Base-by-base conservation (phyloP, 345 rosid species). In the Carallia brachiata region DNA sequence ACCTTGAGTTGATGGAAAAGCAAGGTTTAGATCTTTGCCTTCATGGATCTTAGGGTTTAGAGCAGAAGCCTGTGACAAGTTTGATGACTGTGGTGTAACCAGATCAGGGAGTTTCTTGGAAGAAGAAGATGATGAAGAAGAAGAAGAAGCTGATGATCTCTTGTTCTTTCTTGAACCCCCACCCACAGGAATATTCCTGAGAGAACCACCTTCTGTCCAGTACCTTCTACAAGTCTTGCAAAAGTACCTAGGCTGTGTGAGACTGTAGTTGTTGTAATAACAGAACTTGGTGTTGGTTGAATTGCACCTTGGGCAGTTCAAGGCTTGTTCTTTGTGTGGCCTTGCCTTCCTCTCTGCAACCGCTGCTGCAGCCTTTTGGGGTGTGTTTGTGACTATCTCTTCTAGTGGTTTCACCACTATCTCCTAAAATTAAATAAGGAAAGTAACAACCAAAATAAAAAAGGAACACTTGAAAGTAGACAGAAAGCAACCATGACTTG, bases 391-490 rank as follows among this genome's bases (percentile, higher is more conserved):
- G 47, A 88, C 88, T 73, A 92, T 88, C 68, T 88, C 97, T 66
- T 95, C 97, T 61, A 90, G 76, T 9, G 98, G 96, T 68, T 92
- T 95, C 89, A 88, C 96, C 80, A 89, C 90, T 67, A 86, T 85
- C 89, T 87, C 96, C 98, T 91, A 65, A 23, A 23, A 32, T 23
- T 30, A 28, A 59, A 68, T 30, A 44, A 44, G 13, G 50, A 15
- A 47, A 58, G 31, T 65, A 7, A 34, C 61, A 63, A 19, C 44
- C 36, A n/a, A 59, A 23, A 36, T 40, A 15, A 12, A 17, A 58
- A 28, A 58, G 7, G 31, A 28, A 19, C 53, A 32, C 34, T 16
- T 17, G 36, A 61, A 23, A 54, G 61, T 52, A 40, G 36, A 31
- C 64, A 16, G 30, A 56, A 63, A 73, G 52, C 28, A 69, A 63